Percentiles rank a stretch among this genome's conserved stretches.
These are phyloP conservation scores for Coniochaeta ligniaria DNA, from an alignment of 2,329 filamentous ascomycete genomes.

Conservation along the genomic window DNA sequence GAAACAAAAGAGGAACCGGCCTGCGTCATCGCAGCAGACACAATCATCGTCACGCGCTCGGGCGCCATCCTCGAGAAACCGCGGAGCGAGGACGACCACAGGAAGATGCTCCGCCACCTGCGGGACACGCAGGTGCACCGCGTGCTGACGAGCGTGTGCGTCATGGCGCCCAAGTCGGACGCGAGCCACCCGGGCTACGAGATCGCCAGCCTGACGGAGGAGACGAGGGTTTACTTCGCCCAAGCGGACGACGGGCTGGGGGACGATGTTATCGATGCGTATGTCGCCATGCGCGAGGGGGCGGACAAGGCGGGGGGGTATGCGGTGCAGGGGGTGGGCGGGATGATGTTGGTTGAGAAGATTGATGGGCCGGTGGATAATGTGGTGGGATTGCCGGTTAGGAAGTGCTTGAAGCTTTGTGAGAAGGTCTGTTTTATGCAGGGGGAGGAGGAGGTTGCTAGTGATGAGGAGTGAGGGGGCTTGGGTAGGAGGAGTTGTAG, in stretches of 20 bases:
- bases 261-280: constrained; percentile 76
- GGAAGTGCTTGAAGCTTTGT: constrained; percentile 70
- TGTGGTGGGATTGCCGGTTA: constrained; percentile 82
- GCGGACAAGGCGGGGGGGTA: constrained; percentile 96
- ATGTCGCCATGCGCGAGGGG: constrained; percentile 80
- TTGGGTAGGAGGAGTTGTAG: not conserved
- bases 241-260: constrained; percentile 45
- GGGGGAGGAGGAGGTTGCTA: constrained; percentile 45
- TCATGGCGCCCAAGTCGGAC: constrained; percentile 75
- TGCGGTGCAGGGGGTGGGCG: constrained; percentile 82
- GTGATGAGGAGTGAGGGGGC: constrained; percentile 5
- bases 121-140: constrained; percentile 72
- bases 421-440: constrained; percentile 81
- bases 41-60: constrained; percentile 69
- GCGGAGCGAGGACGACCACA: constrained; percentile 69
- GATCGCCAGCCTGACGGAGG: constrained; percentile 74
- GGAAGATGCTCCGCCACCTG: constrained; percentile 74
- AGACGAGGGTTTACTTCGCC: constrained; percentile 87
- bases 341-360: constrained; percentile 78
- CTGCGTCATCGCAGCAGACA: constrained; percentile 85
- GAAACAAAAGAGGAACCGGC: constrained; percentile 54
- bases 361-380: constrained; percentile 91
- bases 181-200: constrained; percentile 80
- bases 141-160: constrained; percentile 78
- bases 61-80: constrained; percentile 91